Percentiles rank a stretch among this genome's conserved stretches.
These are phyloP conservation scores for Macrophomina phaseolina DNA, from an alignment of 2,329 filamentous ascomycete genomes.

Conservation along the genomic window DNA sequence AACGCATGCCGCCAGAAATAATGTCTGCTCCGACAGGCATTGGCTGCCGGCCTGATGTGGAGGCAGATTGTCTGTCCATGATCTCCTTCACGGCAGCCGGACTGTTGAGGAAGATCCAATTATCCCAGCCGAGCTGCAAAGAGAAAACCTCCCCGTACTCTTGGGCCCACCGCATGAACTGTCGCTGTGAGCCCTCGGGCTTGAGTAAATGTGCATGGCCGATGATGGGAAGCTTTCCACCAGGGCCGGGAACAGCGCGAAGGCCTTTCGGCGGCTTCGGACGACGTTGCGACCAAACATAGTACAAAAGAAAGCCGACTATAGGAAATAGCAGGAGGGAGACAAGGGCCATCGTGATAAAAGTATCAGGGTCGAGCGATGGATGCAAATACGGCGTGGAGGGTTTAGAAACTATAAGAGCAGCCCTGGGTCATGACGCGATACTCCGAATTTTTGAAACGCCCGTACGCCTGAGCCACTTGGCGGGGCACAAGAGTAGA, in stretches of 20 bases:
- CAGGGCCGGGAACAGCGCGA: slow-evolving; percentile 35
- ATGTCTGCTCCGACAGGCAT: slow-evolving; percentile 48
- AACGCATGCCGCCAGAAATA: slow-evolving; percentile 47
- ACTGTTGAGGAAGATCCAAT: slow-evolving; percentile 54
- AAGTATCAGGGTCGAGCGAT: not conserved
- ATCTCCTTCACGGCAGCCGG: slow-evolving; percentile 53
- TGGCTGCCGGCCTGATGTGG: slow-evolving; percentile 45
- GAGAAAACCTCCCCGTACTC: slow-evolving; percentile 55
- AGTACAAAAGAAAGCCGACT: not conserved
- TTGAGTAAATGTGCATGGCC: slow-evolving; percentile 40
- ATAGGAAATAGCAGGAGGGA: not conserved
- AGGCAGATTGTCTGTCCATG: slow-evolving; percentile 47
- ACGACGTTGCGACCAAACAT: not conserved
- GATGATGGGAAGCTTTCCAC: slow-evolving; percentile 35
- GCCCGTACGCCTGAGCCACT: not conserved
- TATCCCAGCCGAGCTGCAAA: slow-evolving; percentile 52
- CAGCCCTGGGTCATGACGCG: not conserved
- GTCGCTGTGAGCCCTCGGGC: slow-evolving; percentile 36
- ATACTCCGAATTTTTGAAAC: not conserved
- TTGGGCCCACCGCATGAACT: slow-evolving; percentile 45
- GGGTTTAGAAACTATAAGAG: not conserved
- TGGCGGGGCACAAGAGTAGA: not conserved
- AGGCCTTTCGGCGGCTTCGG: slow-evolving; percentile 25
- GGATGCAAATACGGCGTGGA: not conserved
- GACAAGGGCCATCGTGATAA: not conserved